phyloP scores from a whole-genome alignment of 139 green algal species.

The Tetratostichococcus sp. region DNA sequence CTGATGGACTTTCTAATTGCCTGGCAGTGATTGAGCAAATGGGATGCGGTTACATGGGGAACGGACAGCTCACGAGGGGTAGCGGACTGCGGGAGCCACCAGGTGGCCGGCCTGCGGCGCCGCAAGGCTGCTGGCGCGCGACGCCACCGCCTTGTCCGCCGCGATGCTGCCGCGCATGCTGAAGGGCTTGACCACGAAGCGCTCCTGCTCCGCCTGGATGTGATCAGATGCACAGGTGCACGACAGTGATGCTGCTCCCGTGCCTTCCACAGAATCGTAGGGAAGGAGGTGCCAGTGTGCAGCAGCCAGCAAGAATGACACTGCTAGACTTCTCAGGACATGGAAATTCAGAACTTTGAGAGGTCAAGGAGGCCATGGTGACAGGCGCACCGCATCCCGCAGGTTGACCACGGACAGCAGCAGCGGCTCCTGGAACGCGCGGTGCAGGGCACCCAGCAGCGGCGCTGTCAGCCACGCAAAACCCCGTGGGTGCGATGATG shows the following conservation, averaged over 20 bases:
- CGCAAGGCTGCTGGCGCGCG: neutral
- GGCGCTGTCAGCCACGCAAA: slow-evolving; percentile 1
- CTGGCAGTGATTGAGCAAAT: too few species aligned
- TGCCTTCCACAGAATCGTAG: neutral
- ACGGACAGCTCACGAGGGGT: neutral
- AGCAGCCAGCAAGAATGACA: too few species aligned
- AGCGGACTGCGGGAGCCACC: neutral
- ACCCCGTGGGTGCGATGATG: neutral
- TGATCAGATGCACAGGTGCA: too few species aligned
- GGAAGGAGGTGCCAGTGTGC: too few species aligned
- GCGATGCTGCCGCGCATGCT: slow-evolving; percentile 6
- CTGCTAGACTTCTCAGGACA: too few species aligned
- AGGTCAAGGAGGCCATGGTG: too few species aligned
- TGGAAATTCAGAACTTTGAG: too few species aligned
- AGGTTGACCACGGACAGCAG: slow-evolving; percentile 33
- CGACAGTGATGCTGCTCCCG: too few species aligned
- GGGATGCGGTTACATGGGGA: too few species aligned
- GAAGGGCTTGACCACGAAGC: slow-evolving; percentile 34
- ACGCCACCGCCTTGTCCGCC: neutral
- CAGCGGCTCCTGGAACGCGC: slow-evolving; percentile 35
- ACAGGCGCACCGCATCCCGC: slow-evolving; percentile 18
- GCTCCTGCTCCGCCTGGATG: slow-evolving; percentile 38
- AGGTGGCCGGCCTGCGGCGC: neutral
- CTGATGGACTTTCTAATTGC: too few species aligned
- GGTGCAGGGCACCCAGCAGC: neutral